Evolutionary conservation across 139 green algal genomes (phyloP).

Genomic region (Picochlorum sp.): DNA sequence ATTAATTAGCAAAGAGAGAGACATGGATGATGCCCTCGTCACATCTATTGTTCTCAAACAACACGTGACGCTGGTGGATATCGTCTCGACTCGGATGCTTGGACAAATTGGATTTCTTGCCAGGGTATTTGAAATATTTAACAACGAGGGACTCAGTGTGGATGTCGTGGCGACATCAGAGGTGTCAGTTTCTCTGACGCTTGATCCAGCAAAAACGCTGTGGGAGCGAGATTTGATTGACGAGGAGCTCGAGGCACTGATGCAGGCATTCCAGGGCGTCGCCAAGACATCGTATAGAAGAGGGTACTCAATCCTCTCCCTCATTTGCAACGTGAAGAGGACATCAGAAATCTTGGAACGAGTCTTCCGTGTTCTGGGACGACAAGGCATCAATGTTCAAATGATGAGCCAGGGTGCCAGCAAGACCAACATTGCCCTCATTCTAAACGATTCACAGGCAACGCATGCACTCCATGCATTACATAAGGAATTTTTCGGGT

Average conservation of each 20-base stretch:
- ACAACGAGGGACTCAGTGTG: slow-evolving; percentile 73
- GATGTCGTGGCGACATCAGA: slow-evolving; percentile 96
- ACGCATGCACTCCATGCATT: slow-evolving; percentile 47
- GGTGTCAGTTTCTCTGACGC: slow-evolving; percentile 87
- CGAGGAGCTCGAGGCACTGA: slow-evolving; percentile 68
- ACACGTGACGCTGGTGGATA: slow-evolving; percentile 79
- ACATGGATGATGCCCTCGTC: slow-evolving; percentile 73
- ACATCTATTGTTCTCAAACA: slow-evolving; percentile 94
- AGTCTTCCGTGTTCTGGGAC: slow-evolving; percentile 49
- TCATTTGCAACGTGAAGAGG: slow-evolving; percentile 90
- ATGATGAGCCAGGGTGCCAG: slow-evolving; percentile 79
- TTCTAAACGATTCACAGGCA: slow-evolving; percentile 51
- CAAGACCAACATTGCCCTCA: slow-evolving; percentile 84
- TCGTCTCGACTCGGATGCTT: slow-evolving; percentile 74
- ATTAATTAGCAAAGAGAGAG: slow-evolving; percentile 64
- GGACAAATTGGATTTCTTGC: slow-evolving; percentile 82
- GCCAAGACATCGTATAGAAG: slow-evolving; percentile 47
- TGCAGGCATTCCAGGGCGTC: slow-evolving; percentile 54
- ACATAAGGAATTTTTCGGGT: slow-evolving; percentile 68
- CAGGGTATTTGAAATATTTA: slow-evolving; percentile 82
- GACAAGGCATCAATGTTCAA: slow-evolving; percentile 62
- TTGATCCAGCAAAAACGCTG: slow-evolving; percentile 69
- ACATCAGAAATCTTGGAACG: slow-evolving; percentile 73
- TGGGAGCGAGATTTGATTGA: slow-evolving; percentile 61
- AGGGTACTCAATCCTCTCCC: slow-evolving; percentile 75